Evolutionary conservation across 345 rosid genomes (phyloP).

Genomic region (Syzygium aromaticum): DNA sequence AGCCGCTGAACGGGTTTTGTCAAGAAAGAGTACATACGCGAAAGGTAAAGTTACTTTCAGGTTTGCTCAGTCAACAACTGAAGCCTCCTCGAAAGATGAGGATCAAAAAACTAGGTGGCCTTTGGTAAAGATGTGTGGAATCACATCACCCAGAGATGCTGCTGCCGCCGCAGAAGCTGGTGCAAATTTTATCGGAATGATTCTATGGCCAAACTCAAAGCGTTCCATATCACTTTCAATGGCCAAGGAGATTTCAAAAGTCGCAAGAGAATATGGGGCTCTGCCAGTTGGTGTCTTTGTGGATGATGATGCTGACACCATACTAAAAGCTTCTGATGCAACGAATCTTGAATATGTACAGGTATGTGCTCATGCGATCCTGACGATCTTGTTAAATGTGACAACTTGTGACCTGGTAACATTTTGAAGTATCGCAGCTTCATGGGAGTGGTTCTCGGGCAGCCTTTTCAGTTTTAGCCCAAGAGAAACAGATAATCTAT

Average conservation of each 20-base stretch:
- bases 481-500: constrained; percentile 42
- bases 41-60: constrained; percentile 12
- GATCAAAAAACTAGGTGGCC: constrained; percentile 21
- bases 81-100: constrained; percentile 5
- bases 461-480: constrained; percentile 40
- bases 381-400: neutral
- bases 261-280: constrained; percentile 64
- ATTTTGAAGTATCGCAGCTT: constrained; percentile 35
- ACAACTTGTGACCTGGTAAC: neutral
- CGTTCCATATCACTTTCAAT: constrained; percentile 63
- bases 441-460: constrained; percentile 70
- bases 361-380: constrained; percentile 25
- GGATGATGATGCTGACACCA: constrained; percentile 59
- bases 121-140: constrained; percentile 83
- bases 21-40: constrained; percentile 1
- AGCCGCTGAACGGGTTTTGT: constrained; percentile 2
- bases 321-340: constrained; percentile 52
- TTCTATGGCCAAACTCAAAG: constrained; percentile 80
- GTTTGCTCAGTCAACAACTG: constrained; percentile 12
- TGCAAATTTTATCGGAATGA: constrained; percentile 79
- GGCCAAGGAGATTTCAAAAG: constrained; percentile 79
- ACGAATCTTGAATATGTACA: constrained; percentile 72
- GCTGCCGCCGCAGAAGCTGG: constrained; percentile 87
- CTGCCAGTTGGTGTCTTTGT: constrained; percentile 85
- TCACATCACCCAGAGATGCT: constrained; percentile 73